These are phyloP conservation scores for Tylopilus sp. DNA, from an alignment of 1,284 basidiomycete species.

Conservation along the genomic window DNA sequence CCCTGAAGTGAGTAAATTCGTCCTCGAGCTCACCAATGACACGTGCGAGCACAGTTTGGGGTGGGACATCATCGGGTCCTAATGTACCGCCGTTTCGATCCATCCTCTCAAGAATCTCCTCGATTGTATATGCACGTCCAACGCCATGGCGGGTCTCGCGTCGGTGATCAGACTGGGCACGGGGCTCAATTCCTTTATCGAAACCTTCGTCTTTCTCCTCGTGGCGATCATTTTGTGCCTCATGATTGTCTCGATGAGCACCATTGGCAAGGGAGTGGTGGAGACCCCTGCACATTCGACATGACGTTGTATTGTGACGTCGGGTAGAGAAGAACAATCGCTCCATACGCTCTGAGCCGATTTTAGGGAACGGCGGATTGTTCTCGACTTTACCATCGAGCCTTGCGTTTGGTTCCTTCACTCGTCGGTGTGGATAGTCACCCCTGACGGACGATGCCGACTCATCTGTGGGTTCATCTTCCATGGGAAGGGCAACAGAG, in stretches of 20 bases:
- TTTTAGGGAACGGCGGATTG: slow-evolving; percentile 71
- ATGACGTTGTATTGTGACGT: slow-evolving; percentile 65
- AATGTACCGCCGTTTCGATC: slow-evolving; percentile 27
- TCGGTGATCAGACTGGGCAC: slow-evolving; percentile 1
- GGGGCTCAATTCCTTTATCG: slow-evolving; percentile 8
- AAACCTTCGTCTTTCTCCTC: slow-evolving; percentile 20
- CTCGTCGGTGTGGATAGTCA: background rate
- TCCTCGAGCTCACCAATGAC: slow-evolving; percentile 84
- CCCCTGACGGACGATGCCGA: slow-evolving; percentile 5
- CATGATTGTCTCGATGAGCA: background rate
- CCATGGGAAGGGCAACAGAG: slow-evolving; percentile 5
- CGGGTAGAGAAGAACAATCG: slow-evolving; percentile 76
- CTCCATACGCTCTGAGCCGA: slow-evolving; percentile 72
- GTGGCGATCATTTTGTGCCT: background rate
- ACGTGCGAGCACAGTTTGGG: slow-evolving; percentile 77
- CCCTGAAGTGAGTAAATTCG: slow-evolving; percentile 87
- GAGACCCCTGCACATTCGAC: slow-evolving; percentile 57
- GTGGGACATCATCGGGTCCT: slow-evolving; percentile 46
- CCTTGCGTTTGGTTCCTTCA: slow-evolving; percentile 4
- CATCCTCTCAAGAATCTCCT: slow-evolving; percentile 29
- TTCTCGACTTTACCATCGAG: slow-evolving; percentile 25
- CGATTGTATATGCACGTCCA: slow-evolving; percentile 16
- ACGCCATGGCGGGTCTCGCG: slow-evolving; percentile 1
- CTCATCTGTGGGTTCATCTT: slow-evolving; percentile 1
- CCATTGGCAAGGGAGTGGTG: slow-evolving; percentile 1